Percentiles rank a stretch among this genome's conserved stretches.
phyloP scores from a whole-genome alignment of 2,329 filamentous ascomycete genomes.

The Lachnellula hyalina region DNA sequence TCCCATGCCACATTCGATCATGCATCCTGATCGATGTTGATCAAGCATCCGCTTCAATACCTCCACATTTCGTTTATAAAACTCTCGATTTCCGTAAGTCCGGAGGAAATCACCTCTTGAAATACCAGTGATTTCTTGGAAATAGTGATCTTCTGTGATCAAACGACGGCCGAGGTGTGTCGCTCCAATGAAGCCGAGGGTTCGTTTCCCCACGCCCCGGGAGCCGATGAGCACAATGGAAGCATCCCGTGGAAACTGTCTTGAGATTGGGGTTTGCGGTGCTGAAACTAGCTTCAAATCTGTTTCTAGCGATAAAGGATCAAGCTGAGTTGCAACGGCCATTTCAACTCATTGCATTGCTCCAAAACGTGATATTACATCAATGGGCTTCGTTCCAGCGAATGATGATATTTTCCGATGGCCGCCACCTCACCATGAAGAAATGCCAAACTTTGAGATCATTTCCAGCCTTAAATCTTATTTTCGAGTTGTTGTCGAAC shows the following conservation, averaged over 20 bases:
- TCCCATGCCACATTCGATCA: constrained; percentile 68
- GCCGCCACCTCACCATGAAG: not conserved
- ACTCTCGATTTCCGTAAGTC: constrained; percentile 54
- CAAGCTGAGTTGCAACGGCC: constrained; percentile 26
- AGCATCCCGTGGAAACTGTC: constrained; percentile 42
- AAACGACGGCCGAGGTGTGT: constrained; percentile 63
- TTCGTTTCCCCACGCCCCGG: constrained; percentile 70
- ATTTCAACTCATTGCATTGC: constrained; percentile 9
- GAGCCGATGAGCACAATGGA: constrained; percentile 71
- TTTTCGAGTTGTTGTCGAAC: too few species aligned
- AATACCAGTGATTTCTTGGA: constrained; percentile 58
- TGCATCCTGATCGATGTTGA: constrained; percentile 52
- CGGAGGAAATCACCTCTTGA: constrained; percentile 60
- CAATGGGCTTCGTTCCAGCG: not conserved
- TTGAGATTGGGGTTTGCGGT: constrained; percentile 15
- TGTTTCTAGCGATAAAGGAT: constrained; percentile 12
- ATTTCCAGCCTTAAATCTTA: too few species aligned
- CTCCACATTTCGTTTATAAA: constrained; percentile 57
- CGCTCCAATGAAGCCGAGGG: constrained; percentile 68
- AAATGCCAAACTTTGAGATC: too few species aligned
- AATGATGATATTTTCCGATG: not conserved
- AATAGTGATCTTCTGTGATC: constrained; percentile 63
- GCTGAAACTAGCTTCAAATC: constrained; percentile 17
- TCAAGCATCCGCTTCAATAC: constrained; percentile 56
- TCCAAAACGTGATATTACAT: constrained; percentile 5